Conservation (phyloP, 2,329 filamentous ascomycete species). For the Ilyonectria mors-panacis region DNA sequence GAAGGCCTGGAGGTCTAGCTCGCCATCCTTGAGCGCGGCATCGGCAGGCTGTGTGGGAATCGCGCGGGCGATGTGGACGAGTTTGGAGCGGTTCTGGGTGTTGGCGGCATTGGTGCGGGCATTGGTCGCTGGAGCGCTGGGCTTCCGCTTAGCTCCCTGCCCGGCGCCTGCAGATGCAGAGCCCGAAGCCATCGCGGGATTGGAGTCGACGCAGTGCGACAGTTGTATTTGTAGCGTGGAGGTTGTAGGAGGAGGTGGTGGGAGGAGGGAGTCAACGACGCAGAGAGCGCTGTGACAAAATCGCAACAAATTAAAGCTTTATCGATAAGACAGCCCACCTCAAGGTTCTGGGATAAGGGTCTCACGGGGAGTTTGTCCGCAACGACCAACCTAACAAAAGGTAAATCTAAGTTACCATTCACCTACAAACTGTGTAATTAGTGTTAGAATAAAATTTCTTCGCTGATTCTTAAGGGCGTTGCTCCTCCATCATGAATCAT, state of each 20-base stretch:
- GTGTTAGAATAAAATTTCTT: too few relatives aligned
- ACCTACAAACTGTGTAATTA: too few relatives aligned
- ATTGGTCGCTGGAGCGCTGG: constrained; percentile 41
- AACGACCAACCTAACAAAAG: too few relatives aligned
- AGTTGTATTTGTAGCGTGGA: constrained; percentile 13
- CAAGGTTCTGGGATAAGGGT: background rate
- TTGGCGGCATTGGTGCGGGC: constrained; percentile 45
- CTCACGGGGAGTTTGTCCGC: too few relatives aligned
- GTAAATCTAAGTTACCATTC: too few relatives aligned
- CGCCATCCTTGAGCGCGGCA: constrained; percentile 75
- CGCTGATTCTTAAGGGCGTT: too few relatives aligned
- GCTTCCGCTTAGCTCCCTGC: constrained; percentile 45
- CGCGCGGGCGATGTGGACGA: constrained; percentile 60
- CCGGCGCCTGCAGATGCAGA: constrained; percentile 44
- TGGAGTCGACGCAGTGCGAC: constrained; percentile 18
- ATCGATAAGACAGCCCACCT: constrained; percentile 44
- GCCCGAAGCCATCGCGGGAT: constrained; percentile 48
- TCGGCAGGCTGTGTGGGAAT: constrained; percentile 67
- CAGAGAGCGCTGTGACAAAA: constrained; percentile 18
- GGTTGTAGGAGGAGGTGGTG: background rate
- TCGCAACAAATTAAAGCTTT: constrained; percentile 45
- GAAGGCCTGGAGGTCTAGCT: constrained; percentile 88
- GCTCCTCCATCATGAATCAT: too few relatives aligned
- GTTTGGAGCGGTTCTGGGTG: constrained; percentile 61
- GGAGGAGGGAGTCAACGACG: constrained; percentile 14